phyloP scores from a whole-genome alignment of 768 basidiomycete genomes.

The Holtermannia corniformis region DNA sequence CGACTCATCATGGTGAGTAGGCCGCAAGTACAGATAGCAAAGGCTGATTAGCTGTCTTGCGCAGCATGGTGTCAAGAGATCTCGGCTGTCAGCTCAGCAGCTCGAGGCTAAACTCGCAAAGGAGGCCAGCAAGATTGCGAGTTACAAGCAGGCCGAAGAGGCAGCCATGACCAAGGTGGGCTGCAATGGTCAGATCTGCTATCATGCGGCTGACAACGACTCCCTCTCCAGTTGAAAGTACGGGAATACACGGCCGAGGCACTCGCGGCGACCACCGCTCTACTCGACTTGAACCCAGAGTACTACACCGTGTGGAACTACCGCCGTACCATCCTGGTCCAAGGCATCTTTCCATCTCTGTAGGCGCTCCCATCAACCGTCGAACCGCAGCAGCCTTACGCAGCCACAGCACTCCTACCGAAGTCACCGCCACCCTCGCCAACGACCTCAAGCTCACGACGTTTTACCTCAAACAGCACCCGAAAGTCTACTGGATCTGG shows the following conservation, averaged over 20 bases:
- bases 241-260: slow-evolving; percentile 49
- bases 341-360: slow-evolving; percentile 62
- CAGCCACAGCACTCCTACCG: slow-evolving; percentile 49
- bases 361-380: slow-evolving; percentile 35
- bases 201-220: neutral
- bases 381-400: neutral
- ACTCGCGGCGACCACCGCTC: slow-evolving; percentile 61
- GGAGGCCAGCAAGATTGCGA: slow-evolving; percentile 65
- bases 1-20: too few species aligned
- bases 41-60: too few species aligned
- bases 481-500: slow-evolving; percentile 99
- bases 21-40: too few species aligned
- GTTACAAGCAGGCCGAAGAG: slow-evolving; percentile 60
- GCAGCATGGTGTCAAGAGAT: slow-evolving; percentile 44
- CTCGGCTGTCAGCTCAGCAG: slow-evolving; percentile 30
- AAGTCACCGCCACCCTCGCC: slow-evolving; percentile 56
- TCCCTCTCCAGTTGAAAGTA: neutral
- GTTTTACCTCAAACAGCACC: slow-evolving; percentile 66
- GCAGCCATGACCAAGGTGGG: slow-evolving; percentile 59
- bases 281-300: slow-evolving; percentile 83
- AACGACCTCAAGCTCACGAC: slow-evolving; percentile 75
- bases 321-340: slow-evolving; percentile 64
- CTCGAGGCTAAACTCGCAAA: slow-evolving; percentile 58
- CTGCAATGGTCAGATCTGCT: too few species aligned
- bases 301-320: slow-evolving; percentile 97